Base-by-base conservation (phyloP, 345 rosid genomes). In the Citrus reticulata region DNA sequence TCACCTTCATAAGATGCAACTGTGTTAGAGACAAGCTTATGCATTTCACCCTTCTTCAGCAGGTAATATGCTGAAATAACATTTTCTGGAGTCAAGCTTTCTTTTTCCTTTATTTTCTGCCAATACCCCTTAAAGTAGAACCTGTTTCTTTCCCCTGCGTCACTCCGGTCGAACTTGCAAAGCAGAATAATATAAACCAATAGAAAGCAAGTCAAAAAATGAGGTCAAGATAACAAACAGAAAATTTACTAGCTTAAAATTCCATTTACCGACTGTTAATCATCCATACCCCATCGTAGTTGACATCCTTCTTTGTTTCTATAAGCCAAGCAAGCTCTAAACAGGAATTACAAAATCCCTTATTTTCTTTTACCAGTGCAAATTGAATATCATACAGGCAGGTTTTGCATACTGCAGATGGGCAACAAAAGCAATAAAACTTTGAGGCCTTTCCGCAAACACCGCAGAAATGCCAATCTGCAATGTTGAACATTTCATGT, bases 391-490 rank as follows among this genome's bases (percentile, higher is more conserved):
- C 83, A 58, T 68, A 73, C 32, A 75, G 60, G 79, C 91, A 90
- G 60, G 72, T 25, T 29, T 87, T 84, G 40, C 93, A 90, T 37
- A 88, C 79, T 39, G 87, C 90, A 34, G 42, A 79, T 64, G 89
- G 88, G 77, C 91, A 90, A 72, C 86, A 84, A 60, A 85, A 84
- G 89, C 93, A 90, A 55, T 73, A 65, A 51, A 81, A 42, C 49
- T 42, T 42, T 42, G 19, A 91, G 71, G 84, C 9, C 42, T 83
- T 85, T 11, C 60, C 6, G 77, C 93, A 90, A 17, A 64, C 39
- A 42, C 79, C 42, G 84, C 93, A 90, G 55, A 54, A 79, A 79
- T 90, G 91, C 81, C 90, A 84, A 51, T 76, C 91, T 90, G 88
- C 75, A 81, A 90, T 14, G 25, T 25, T 76, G 9, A 75, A 39